Base-by-base conservation (phyloP, 1,284 basidiomycete species). In the Trametes hirsuta region DNA sequence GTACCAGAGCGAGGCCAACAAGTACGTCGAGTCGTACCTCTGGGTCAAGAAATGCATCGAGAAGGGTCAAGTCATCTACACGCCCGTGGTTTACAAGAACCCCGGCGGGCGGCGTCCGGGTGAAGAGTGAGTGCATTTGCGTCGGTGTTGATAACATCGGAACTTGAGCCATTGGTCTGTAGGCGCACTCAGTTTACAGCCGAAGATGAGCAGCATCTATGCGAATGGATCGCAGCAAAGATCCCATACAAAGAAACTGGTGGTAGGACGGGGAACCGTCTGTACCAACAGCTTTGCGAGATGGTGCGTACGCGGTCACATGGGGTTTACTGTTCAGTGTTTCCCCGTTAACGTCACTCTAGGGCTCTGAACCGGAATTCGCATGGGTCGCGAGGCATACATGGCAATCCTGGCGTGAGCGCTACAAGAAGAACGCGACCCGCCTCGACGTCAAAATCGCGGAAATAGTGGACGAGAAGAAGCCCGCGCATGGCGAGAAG, bases 381-480 rank as follows among this genome's bases (percentile, higher is more conserved):
- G 78, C 81, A 2, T 93, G 90, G 90, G 91, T 91, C 22, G 80
- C 78, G 24, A 84, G 90, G n/a, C 90, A 93, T 69, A 91, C 90
- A 9, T 93, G 90, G 90, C 90, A 92, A 64, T 93, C 91, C 14
- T 93, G 90, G 90, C 83, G 91, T 39, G 90, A 93, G 69, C 81
- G 91, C 30, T 93, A 93, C 76, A 92, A 92, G 77, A 93, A 93
- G 74, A 88, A 93, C 64, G 76, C 86, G 0, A 69, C 76, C 0
- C 83, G 88, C 8, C 80, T 93, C 46, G 89, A 92, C 69, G 69
- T 68, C 18, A 75, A 83, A 56, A 91, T 93, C 51, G 74, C 83
- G 2, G 75, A 76, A 14, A 84, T 91, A 11, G 90, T 91, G 5
- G 83, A 83, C 37, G 80, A 86, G 68, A 87, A 83, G 70, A 88